These are phyloP conservation scores for Aspergillus viridinutans DNA, from an alignment of 2,329 filamentous ascomycete species.

Conservation along the genomic window DNA sequence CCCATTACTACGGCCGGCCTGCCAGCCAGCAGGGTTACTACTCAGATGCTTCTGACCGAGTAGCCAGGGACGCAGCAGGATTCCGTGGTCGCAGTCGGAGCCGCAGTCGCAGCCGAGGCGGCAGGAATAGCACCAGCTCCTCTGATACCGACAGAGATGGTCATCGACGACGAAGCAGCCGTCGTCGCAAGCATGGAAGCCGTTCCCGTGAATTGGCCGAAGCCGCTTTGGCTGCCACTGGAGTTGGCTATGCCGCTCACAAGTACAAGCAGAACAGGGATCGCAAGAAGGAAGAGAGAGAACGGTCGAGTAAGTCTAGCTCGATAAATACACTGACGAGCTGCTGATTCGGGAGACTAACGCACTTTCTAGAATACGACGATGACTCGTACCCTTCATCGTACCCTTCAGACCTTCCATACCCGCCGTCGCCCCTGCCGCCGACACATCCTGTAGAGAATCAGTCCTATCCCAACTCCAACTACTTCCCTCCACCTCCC, in stretches of 20 bases:
- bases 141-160: constrained; percentile 35
- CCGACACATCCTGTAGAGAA: constrained; percentile 28
- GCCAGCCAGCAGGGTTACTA: constrained; percentile 37
- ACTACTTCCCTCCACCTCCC: constrained; percentile 44
- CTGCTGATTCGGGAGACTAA: constrained; percentile 11
- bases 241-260: constrained; percentile 54
- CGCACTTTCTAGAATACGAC: constrained; percentile 24
- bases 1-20: constrained; percentile 45
- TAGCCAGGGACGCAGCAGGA: constrained; percentile 25
- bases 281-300: constrained; percentile 52
- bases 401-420: constrained; percentile 35
- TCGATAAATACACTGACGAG: neutral
- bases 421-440: constrained; percentile 33
- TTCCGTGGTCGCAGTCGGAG: constrained; percentile 44
- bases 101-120: constrained; percentile 43
- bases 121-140: constrained; percentile 32
- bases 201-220: constrained; percentile 47
- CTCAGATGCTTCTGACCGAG: constrained; percentile 41
- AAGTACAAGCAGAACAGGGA: constrained; percentile 55
- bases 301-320: constrained; percentile 42
- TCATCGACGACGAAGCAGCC: constrained; percentile 28
- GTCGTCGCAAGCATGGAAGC: constrained; percentile 34
- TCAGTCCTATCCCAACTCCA: constrained; percentile 39
- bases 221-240: constrained; percentile 55
- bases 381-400: constrained; percentile 37